Base-by-base conservation (phyloP, 768 basidiomycete species). In the Trametes coccinea region DNA sequence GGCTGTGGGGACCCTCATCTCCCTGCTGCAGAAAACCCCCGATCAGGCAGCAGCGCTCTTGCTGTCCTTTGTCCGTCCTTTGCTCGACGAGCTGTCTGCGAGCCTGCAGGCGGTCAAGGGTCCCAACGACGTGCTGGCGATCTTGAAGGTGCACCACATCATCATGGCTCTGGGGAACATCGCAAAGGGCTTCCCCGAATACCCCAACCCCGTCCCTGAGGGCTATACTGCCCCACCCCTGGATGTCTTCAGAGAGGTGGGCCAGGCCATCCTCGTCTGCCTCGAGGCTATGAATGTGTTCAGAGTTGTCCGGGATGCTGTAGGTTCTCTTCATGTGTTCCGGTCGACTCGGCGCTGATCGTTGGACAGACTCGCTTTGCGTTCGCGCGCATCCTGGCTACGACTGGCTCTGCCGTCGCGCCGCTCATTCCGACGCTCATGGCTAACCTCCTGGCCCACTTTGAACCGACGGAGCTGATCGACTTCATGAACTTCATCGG, bases 401-500 rank as follows among this genome's bases (percentile, higher is more conserved):
- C 92, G 1, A 89, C 94, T 22, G 95, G 95, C 11, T 86, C 90
- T 6, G 87, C 84, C 40, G 88, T 96, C 53, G 91, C 94, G 0
- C 87, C 89, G 65, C 87, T 88, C 64, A 94, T 98, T 45, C 93
- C 95, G 2, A 80, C 88, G 27, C 80, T 99, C 48, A 98, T 98
- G 86, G 81, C 84, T 47, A 89, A 92, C 71, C 84, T 98, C n/a
- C 84, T 98, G 53, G 83, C 87, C 2, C 92, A 96, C 67, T 95
- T 95, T 69, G 93, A 97, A 66, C 89, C 94, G 1, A 84, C 89
- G 6, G 97, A 99, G 73, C 78, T 99, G 59, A 88, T 90, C 31
- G 97, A 99, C 71, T 96, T 98, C 69, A 89, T 98, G 82, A 90
- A 89, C 69, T 98, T 99, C 78, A 90, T 99, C 56, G 90, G 90